A percentile compares a stretch with the other conserved stretches of the same genome.
phyloP scores from a whole-genome alignment of 176 grass and related monocot genomes.

The Elymus sibiricus region DNA sequence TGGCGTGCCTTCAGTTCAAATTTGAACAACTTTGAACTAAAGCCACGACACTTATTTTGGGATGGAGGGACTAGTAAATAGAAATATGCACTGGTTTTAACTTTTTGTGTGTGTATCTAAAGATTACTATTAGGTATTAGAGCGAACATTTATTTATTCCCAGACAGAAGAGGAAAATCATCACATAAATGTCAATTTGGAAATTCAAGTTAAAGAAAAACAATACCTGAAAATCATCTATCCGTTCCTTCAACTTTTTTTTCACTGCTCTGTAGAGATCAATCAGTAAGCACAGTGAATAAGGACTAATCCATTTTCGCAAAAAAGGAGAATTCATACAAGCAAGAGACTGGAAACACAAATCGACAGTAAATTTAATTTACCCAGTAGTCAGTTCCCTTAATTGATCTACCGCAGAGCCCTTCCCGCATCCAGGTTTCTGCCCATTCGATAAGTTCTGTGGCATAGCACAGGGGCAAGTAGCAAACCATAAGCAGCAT shows the following conservation, averaged over 20 bases:
- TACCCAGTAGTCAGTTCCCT: constrained; percentile 90
- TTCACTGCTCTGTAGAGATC: constrained; percentile 67
- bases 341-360: not conserved
- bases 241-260: constrained; percentile 90
- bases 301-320: not conserved
- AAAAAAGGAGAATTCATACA: no score
- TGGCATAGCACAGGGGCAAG: not conserved
- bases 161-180: constrained; percentile 6
- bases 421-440: constrained; percentile 93
- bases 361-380: constrained; percentile 38
- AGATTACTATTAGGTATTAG: not conserved
- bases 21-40: no score
- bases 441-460: constrained; percentile 85
- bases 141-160: not conserved
- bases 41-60: no score
- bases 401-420: constrained; percentile 81
- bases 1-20: no score
- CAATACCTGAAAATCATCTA: constrained; percentile 93
- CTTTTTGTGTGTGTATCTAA: not conserved
- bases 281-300: constrained; percentile 13
- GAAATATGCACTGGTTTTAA: not conserved
- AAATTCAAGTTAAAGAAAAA: not conserved
- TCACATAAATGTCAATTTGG: constrained; percentile 11
- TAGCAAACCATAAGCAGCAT: constrained; percentile 2
- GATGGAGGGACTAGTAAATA: no score